These are phyloP conservation scores for Gnomoniopsis smithogilvyi DNA, from an alignment of 2,329 filamentous ascomycete genomes.

Conservation along the genomic window DNA sequence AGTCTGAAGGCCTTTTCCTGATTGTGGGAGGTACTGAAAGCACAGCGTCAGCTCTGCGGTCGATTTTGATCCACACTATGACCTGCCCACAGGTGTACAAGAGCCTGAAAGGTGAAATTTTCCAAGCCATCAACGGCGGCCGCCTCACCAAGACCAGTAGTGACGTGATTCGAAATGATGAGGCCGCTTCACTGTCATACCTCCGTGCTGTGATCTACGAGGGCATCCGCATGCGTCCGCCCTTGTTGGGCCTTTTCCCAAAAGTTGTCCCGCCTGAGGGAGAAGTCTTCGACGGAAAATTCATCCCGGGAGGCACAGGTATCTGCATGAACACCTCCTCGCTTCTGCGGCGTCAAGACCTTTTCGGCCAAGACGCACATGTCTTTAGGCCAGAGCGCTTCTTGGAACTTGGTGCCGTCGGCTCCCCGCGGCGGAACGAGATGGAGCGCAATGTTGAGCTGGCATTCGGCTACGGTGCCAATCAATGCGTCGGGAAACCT, in stretches of 20 bases:
- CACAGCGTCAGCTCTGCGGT: constrained; percentile 44
- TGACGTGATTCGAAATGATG: neutral
- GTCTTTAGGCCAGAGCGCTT: constrained; percentile 60
- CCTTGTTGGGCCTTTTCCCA: constrained; percentile 19
- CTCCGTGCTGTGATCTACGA: constrained; percentile 31
- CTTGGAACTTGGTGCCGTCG: constrained; percentile 38
- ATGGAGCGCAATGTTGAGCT: constrained; percentile 34
- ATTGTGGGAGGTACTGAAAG: constrained; percentile 47
- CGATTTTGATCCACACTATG: constrained; percentile 27
- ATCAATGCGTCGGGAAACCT: constrained; percentile 39
- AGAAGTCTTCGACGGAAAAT: neutral
- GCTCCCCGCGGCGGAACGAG: constrained; percentile 22
- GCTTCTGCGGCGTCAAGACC: constrained; percentile 3
- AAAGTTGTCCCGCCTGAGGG: constrained; percentile 18
- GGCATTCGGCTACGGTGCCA: constrained; percentile 37
- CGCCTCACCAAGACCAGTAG: neutral
- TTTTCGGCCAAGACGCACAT: constrained; percentile 50
- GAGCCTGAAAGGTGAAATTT: constrained; percentile 18
- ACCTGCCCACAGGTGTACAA: constrained; percentile 13
- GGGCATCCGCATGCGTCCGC: constrained; percentile 34
- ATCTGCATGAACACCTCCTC: constrained; percentile 6
- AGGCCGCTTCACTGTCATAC: neutral
- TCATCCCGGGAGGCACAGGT: constrained; percentile 6
- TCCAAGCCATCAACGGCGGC: neutral
- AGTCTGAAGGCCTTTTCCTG: constrained; percentile 30